Evolutionary conservation across 31 red algal species (phyloP), one percentile per base, ranked within the genome.

Genomic region (Porphyra umbilicalis): DNA sequence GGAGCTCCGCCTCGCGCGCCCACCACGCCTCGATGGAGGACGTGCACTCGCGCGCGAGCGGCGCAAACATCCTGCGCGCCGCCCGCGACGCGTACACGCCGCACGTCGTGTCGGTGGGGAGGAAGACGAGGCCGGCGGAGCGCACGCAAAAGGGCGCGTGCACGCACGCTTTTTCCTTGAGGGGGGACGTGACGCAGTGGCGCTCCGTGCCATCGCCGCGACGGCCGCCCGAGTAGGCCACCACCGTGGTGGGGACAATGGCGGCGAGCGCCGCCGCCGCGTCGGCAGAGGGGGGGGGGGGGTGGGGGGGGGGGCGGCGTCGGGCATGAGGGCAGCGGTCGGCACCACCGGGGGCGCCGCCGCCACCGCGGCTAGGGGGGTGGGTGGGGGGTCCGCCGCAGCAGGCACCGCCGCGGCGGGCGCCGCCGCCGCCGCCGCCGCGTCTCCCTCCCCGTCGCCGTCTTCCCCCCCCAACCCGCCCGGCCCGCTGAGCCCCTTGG

Each of bases 121-220:
- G 33, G 71, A 87, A 92, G 4, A 86, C 81, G 10, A 92, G 32
- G 35, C 78, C 74, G 9, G 75, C 33, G 37, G 79, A 85, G 16
- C 80, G 79, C 81, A 92, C 42, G 67, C 89, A 92, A 39, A 92
- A 39, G 80, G 89, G 84, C 29, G 80, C 76, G 76, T 87, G 89
- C 75, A 92, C 89, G 80, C 89, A 92, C 77, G 87, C 36, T 32
- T 76, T 77, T 37, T 84, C 87, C 4, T 76, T 71, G 57, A 71
- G 57, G 57, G 57, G 57, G 25, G 57, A 71, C 57, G 57, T 25
- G 25, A 71, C 57, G 20, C 57, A 71, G 57, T 71, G 57, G 57
- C 57, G 57, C 57, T 71, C 57, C 25, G 13, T 71, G 57, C 57
- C 57, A 29, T 71, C 57, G 25, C 13, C 57, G 57, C 57, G 57